Evolutionary conservation across 2,329 filamentous ascomycete species (phyloP).

Genomic region (Aspergillus fijiensis): DNA sequence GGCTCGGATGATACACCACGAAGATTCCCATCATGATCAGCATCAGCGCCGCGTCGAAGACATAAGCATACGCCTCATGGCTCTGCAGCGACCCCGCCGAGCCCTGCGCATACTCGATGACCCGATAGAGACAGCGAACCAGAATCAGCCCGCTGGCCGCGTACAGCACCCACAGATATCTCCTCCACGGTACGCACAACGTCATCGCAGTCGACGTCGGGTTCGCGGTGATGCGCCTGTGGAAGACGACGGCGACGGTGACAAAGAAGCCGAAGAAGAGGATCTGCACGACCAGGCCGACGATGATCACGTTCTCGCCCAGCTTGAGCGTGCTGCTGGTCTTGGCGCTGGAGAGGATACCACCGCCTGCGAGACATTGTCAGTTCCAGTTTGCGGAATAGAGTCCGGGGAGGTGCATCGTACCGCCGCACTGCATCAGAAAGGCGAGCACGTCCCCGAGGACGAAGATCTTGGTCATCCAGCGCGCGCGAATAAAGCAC

Average conservation of each 20-base stretch:
- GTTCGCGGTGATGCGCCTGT: slow-evolving; percentile 10
- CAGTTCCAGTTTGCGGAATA: not conserved
- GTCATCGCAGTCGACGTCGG: slow-evolving; percentile 3
- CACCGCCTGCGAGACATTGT: not conserved
- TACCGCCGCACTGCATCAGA: slow-evolving; percentile 40
- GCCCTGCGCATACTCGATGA: slow-evolving; percentile 31
- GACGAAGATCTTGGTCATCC: slow-evolving; percentile 51
- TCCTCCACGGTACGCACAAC: slow-evolving; percentile 1
- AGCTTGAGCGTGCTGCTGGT: not conserved
- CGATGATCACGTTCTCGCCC: slow-evolving; percentile 18
- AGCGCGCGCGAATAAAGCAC: slow-evolving; percentile 43
- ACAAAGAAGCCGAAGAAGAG: slow-evolving; percentile 22
- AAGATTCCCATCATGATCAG: slow-evolving; percentile 2
- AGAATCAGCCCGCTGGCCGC: slow-evolving; percentile 27
- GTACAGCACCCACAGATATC: slow-evolving; percentile 19
- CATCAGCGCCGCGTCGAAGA: slow-evolving; percentile 34
- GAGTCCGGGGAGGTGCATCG: not conserved
- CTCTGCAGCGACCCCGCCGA: slow-evolving; percentile 24
- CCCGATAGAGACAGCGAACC: slow-evolving; percentile 30
- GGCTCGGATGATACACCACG: too few species aligned
- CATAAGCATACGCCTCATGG: slow-evolving; percentile 30
- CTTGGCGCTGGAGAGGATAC: slow-evolving; percentile 11
- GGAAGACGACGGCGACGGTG: slow-evolving; percentile 16
- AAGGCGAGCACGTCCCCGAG: slow-evolving; percentile 50
- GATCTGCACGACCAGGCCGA: slow-evolving; percentile 19